Evolutionary conservation across 2,329 filamentous ascomycete species (phyloP), one percentile per base, ranked within the genome.

Genomic region (Claviceps africana): DNA sequence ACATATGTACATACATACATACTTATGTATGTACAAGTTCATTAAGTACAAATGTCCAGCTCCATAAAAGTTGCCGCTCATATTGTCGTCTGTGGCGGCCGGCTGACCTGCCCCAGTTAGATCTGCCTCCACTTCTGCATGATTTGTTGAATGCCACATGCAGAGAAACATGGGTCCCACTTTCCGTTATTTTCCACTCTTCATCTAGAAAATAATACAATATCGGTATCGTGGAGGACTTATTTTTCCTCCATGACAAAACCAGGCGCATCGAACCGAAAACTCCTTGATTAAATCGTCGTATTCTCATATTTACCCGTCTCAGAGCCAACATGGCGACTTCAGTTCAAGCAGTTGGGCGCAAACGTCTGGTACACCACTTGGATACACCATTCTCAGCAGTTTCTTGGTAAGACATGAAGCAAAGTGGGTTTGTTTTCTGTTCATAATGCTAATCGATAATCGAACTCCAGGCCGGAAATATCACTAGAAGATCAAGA

Each of bases 331-430:
- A 44, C 11, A 67, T 67, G 64, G 52, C 64, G 7, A 55, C 56
- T 22, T 46, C 57, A 44, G 51, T 54, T n/a, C 52, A 59, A 39
- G 58, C 59, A 45, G 51, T 58, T 2, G 53, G 51, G 17, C 73
- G 74, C 45, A 83, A 78, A 55, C 83, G 76, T 61, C 71, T 78
- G 9, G 69, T 83, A 19, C 81, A 83, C 61, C 81, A 82, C 58
- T 73, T 85, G 25, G 81, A 85, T 47, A 79, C 79, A 2, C 82
- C 83, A 0, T 86, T 79, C 62, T 80, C 82, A 2, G 65, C 71
- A 6, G 70, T 75, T 11, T 65, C 74, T 63, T 86, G 82, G 84
- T 85, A 65, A 43, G 69, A n/a, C 15, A n/a, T 33, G 8, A 19
- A 10, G 7, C 3, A 31, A 7, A 11, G 25, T 9, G 2, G 4